Evolutionary conservation across 495 filamentous ascomycete species (phyloP).

Genomic region (Trichoderma virens): DNA sequence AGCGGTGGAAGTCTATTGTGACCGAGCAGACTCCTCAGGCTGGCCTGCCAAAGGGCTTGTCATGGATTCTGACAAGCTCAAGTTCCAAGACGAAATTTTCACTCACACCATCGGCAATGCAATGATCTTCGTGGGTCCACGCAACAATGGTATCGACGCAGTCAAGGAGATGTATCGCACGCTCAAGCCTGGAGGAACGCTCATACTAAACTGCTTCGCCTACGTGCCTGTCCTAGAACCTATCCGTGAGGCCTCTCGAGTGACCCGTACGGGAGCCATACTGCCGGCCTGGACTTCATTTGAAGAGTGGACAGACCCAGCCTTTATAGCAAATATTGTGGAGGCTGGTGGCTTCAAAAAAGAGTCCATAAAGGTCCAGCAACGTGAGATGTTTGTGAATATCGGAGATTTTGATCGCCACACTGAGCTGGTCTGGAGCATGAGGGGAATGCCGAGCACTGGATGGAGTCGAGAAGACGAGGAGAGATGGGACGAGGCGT

Average conservation of each 20-base stretch:
- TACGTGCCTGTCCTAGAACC: constrained; percentile 5
- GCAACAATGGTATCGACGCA: constrained; percentile 14
- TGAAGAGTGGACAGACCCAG: constrained; percentile 13
- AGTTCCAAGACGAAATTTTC: constrained; percentile 16
- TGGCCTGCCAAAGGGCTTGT: constrained; percentile 16
- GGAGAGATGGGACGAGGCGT: constrained; percentile 17
- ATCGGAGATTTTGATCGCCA: constrained; percentile 11
- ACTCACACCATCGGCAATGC: constrained; percentile 14
- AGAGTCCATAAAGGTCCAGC: constrained; percentile 12
- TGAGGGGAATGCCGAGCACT: constrained; percentile 13
- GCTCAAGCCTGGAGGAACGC: constrained; percentile 15
- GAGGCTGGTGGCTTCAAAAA: constrained; percentile 14
- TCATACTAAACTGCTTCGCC: constrained; percentile 16
- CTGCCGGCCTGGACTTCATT: constrained; percentile 12
- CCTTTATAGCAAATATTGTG: constrained; percentile 7
- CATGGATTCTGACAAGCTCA: constrained; percentile 14
- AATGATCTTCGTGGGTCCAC: constrained; percentile 15
- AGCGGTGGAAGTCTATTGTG: constrained; percentile 14
- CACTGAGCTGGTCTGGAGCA: constrained; percentile 15
- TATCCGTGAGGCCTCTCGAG: constrained; percentile 11
- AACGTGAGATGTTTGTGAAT: constrained; percentile 11
- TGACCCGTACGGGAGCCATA: constrained; percentile 11
- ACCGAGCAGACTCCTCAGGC: constrained; percentile 2
- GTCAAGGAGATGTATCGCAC: constrained; percentile 17
- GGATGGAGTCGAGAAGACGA: constrained; percentile 17